A percentile compares a stretch with the other conserved stretches of the same genome.
phyloP scores from a whole-genome alignment of 1,284 basidiomycete genomes.

The Heliocybe sulcata region DNA sequence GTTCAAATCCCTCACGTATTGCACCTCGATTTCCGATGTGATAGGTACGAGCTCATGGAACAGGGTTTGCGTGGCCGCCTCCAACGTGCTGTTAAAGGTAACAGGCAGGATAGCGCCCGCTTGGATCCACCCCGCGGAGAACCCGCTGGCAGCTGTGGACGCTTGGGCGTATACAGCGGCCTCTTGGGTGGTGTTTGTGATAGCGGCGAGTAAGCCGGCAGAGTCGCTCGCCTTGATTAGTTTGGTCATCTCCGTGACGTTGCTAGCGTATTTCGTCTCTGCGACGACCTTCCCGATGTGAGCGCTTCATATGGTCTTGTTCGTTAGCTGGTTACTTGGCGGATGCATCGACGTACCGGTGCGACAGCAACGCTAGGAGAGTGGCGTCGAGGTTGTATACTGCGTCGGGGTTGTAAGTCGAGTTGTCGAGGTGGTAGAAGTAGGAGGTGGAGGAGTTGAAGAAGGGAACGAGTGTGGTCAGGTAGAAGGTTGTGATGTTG shows the following conservation, averaged over 20 bases:
- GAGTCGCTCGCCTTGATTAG: conserved; percentile 10
- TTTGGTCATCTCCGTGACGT: conserved; percentile 9
- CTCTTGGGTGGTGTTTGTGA: conserved; percentile 15
- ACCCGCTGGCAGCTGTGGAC: conserved; percentile 7
- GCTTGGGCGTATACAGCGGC: conserved; percentile 11
- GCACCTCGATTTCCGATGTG: conserved; percentile 14
- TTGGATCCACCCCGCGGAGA: conserved; percentile 8
- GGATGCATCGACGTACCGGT: conserved; percentile 7
- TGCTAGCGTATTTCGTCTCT: conserved; percentile 12
- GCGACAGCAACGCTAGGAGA: conserved; percentile 9
- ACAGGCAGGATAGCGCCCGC: conserved; percentile 8
- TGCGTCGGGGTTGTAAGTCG: conserved; percentile 10
- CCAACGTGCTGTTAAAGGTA: conserved; percentile 7
- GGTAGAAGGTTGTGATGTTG: conserved; percentile 10
- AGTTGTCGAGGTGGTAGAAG: conserved; percentile 12
- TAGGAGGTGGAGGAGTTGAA: conserved; percentile 7
- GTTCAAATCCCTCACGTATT: conserved; percentile 11
- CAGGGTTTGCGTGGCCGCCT: conserved; percentile 7
- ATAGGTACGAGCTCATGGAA: conserved; percentile 13
- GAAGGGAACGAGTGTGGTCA: conserved; percentile 9
- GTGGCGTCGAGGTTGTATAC: conserved; percentile 10
- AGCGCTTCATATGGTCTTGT: conserved; percentile 3
- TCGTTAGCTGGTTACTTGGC: neutral
- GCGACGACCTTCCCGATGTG: conserved; percentile 14
- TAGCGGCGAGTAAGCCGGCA: conserved; percentile 7